A percentile compares a stretch with the other conserved stretches of the same genome.
Conservation (phyloP, 306 rosid species). For the Senna siamea region DNA sequence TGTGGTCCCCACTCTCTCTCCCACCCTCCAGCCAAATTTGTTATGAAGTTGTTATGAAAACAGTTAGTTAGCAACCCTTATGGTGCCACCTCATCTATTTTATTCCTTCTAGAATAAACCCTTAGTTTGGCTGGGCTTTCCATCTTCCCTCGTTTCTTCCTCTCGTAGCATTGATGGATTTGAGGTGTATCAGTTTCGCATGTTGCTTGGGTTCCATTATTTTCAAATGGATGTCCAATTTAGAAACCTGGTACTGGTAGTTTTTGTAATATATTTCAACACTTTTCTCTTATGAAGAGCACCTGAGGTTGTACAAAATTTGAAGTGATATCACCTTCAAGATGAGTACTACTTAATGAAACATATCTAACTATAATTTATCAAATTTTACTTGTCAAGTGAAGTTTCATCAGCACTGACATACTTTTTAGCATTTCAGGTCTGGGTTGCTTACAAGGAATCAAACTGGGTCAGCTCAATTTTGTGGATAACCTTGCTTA, state of each 20-base stretch:
- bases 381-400: conserved; percentile 16
- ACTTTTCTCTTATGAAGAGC: conserved; percentile 13
- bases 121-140: too few species aligned
- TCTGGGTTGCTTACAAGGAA: conserved; percentile 83
- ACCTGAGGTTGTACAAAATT: not conserved
- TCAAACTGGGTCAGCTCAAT: conserved; percentile 64
- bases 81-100: too few species aligned
- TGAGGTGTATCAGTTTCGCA: too few species aligned
- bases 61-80: too few species aligned
- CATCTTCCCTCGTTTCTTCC: too few species aligned
- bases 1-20: too few species aligned
- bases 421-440: conserved; percentile 48
- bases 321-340: conserved; percentile 20
- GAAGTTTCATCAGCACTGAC: conserved; percentile 34
- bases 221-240: not conserved
- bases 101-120: too few species aligned
- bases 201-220: not conserved
- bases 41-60: too few species aligned
- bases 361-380: not conserved
- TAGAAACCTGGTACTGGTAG: not conserved
- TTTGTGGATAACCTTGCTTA: conserved; percentile 68
- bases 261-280: not conserved
- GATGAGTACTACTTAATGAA: not conserved
- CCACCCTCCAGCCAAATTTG: too few species aligned
- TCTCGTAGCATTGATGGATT: too few species aligned